A percentile compares a stretch with the other conserved stretches of the same genome.
Conservation (phyloP, 176 grass and related monocot genomes). For the Avena insularis region DNA sequence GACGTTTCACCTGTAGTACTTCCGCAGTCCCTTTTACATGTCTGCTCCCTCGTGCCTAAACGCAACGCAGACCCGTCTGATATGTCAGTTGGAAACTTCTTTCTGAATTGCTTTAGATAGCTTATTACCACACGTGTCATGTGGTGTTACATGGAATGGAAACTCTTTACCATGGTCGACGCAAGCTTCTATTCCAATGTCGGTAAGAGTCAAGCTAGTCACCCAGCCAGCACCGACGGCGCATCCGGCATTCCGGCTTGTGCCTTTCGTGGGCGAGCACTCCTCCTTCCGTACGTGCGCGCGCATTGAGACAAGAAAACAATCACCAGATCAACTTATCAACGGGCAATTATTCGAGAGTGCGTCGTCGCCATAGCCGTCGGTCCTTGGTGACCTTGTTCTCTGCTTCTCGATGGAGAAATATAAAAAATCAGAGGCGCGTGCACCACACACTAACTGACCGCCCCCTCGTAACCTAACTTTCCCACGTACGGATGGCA, state of each 20-base stretch:
- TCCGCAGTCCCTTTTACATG: background rate
- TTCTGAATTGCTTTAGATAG: background rate
- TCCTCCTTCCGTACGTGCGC: too few species aligned
- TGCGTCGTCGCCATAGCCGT: background rate
- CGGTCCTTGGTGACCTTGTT: background rate
- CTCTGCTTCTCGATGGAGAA: too few species aligned
- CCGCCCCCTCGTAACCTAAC: constrained; percentile 41
- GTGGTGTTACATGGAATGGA: too few species aligned
- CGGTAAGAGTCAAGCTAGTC: too few species aligned
- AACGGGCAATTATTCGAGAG: background rate
- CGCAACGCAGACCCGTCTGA: too few species aligned
- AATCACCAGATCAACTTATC: constrained; percentile 38
- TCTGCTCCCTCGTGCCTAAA: too few species aligned
- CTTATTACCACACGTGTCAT: background rate
- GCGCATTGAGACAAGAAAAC: background rate
- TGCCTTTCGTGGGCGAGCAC: background rate
- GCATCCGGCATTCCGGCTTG: background rate
- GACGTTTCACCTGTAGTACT: background rate
- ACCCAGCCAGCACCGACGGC: constrained; percentile 9
- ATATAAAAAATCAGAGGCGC: constrained; percentile 14
- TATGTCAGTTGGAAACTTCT: background rate
- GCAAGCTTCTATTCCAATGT: background rate
- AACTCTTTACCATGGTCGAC: background rate
- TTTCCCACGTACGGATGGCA: constrained; percentile 20
- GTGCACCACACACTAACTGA: constrained; percentile 4